These are phyloP conservation scores for Hermanozyma aechmeae DNA, from an alignment of 805 yeast genomes.

Conservation along the genomic window DNA sequence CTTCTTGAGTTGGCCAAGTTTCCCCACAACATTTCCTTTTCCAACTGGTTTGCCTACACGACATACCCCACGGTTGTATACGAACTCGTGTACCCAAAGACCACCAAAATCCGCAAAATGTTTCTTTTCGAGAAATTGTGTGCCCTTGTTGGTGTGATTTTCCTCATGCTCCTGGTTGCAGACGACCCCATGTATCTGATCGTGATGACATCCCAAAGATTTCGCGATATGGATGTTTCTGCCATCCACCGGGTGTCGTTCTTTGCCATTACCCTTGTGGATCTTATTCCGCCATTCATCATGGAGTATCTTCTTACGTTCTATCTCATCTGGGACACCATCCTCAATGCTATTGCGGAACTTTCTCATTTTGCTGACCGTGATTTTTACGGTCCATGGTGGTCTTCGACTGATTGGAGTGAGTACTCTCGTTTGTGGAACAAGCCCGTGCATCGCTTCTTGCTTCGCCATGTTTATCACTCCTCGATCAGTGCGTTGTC, in stretches of 20 bases:
- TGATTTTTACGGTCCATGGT: conserved; percentile 93
- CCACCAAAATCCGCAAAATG: conserved; percentile 53
- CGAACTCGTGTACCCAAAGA: conserved; percentile 76
- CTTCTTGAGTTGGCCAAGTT: conserved; percentile 28
- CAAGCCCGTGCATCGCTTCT: conserved; percentile 81
- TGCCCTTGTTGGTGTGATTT: conserved; percentile 83
- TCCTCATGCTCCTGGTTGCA: conserved; percentile 72
- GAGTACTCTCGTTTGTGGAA: conserved; percentile 94
- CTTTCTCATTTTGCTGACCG: conserved; percentile 81
- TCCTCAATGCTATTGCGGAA: conserved; percentile 84
- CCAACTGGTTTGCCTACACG: conserved; percentile 65
- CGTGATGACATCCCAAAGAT: conserved; percentile 47
- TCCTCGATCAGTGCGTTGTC: conserved; percentile 72
- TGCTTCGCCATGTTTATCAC: conserved; percentile 90
- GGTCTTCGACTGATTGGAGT: conserved; percentile 93
- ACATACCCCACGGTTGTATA: conserved; percentile 88
- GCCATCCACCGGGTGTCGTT: conserved; percentile 29
- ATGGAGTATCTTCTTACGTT: conserved; percentile 69
- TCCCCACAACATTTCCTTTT: conserved; percentile 61
- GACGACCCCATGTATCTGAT: conserved; percentile 70
- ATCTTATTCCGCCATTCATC: conserved; percentile 73
- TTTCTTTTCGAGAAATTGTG: conserved; percentile 60
- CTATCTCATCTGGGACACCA: conserved; percentile 93
- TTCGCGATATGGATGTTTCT: conserved; percentile 37
- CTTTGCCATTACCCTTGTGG: conserved; percentile 56